Evolutionary conservation across 371 early-diverging fungal genomes (phyloP).

Genomic region (Ordospora pajunii): DNA sequence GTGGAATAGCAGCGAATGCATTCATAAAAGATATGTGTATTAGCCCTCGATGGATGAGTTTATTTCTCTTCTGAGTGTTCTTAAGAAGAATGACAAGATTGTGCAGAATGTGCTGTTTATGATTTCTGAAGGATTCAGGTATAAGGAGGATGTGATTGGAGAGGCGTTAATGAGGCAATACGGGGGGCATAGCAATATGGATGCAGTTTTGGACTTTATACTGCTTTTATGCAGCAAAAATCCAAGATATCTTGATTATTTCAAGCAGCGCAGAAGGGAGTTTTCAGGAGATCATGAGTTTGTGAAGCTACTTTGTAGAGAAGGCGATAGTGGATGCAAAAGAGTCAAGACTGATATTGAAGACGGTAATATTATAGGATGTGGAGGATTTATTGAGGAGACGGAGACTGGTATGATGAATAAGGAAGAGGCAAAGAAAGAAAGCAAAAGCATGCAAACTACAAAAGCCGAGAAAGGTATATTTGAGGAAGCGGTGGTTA

Average conservation of each 20-base stretch:
- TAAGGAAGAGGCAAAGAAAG: not conserved
- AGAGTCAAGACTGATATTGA: not conserved
- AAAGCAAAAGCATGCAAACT: not conserved
- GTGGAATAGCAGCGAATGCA: not conserved
- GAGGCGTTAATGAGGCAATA: constrained; percentile 5
- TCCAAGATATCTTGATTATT: constrained; percentile 16
- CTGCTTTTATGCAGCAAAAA: constrained; percentile 2
- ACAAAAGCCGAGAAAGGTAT: not conserved
- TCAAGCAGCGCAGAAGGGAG: not conserved
- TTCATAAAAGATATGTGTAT: not conserved
- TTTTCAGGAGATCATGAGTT: not conserved
- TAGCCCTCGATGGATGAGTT: constrained; percentile 15
- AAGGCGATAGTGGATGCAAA: not conserved
- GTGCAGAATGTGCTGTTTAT: constrained; percentile 17
- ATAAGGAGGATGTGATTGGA: not conserved
- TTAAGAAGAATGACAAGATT: constrained; percentile 23
- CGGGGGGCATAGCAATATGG: not conserved
- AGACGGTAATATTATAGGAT: not conserved
- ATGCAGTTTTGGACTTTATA: constrained; percentile 6
- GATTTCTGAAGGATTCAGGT: constrained; percentile 16
- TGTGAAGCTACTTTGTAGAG: not conserved
- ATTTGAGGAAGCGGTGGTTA: not conserved
- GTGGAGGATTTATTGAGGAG: too few species aligned
- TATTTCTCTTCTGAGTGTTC: not conserved
- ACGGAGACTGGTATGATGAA: too few species aligned